phyloP scores from a whole-genome alignment of 2,329 filamentous ascomycete species.

The Blastomyces parvus region DNA sequence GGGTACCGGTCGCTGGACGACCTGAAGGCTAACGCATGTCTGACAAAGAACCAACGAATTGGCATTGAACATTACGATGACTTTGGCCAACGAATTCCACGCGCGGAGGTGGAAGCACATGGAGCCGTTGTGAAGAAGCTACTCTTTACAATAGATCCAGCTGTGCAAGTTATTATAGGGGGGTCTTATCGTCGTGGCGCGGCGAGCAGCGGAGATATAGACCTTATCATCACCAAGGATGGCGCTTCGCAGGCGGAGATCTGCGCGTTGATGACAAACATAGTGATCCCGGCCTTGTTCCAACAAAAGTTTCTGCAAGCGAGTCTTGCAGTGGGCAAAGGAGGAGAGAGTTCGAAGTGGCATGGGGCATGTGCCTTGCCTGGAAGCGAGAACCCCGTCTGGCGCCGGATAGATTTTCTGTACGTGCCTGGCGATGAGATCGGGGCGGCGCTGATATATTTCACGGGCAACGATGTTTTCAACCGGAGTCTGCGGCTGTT shows the following conservation, averaged over 20 bases:
- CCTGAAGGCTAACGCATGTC: constrained; percentile 49
- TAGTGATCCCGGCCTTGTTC: constrained; percentile 55
- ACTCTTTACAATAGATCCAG: constrained; percentile 51
- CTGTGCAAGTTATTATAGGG: constrained; percentile 62
- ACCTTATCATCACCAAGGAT: constrained; percentile 68
- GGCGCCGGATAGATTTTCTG: constrained; percentile 77
- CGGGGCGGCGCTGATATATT: constrained; percentile 84
- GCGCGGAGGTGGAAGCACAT: constrained; percentile 62
- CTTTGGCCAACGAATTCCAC: constrained; percentile 67
- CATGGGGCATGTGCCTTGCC: constrained; percentile 74
- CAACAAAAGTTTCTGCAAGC: constrained; percentile 57
- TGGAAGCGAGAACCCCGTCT: constrained; percentile 38
- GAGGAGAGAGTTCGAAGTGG: constrained; percentile 64
- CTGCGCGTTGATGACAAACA: constrained; percentile 50
- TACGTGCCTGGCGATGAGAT: constrained; percentile 70
- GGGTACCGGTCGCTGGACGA: constrained; percentile 69
- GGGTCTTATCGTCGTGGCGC: constrained; percentile 81
- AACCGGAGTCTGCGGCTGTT: constrained; percentile 76
- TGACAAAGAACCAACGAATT: constrained; percentile 61
- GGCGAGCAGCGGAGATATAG: constrained; percentile 66
- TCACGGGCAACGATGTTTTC: constrained; percentile 91
- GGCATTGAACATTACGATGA: constrained; percentile 74
- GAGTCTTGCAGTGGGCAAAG: constrained; percentile 52
- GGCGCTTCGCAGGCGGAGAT: constrained; percentile 51
- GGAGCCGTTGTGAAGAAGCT: constrained; percentile 53